A percentile compares a stretch with the other conserved stretches of the same genome.
These are phyloP conservation scores for Diaporthe helianthi DNA, from an alignment of 2,329 filamentous ascomycete genomes.

Conservation along the genomic window DNA sequence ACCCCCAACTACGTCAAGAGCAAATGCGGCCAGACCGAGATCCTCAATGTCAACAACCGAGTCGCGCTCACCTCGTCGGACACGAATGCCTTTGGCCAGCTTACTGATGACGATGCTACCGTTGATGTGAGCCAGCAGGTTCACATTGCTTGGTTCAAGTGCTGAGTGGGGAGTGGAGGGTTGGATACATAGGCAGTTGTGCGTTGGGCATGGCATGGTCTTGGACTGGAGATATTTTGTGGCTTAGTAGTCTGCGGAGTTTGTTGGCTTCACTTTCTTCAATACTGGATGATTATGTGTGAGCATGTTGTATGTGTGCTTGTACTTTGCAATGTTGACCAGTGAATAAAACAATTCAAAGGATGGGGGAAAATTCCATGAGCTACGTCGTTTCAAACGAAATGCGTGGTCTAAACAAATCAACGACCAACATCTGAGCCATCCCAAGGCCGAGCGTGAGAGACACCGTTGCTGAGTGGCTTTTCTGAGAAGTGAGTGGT, in stretches of 20 bases:
- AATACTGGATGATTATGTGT: neutral
- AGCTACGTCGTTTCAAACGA: too few relatives aligned
- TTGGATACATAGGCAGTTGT: too few relatives aligned
- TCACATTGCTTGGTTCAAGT: constrained; percentile 47
- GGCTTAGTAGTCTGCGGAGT: neutral
- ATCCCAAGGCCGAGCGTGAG: too few relatives aligned
- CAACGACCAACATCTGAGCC: too few relatives aligned
- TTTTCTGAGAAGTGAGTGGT: too few relatives aligned
- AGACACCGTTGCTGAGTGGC: too few relatives aligned
- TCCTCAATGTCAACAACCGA: constrained; percentile 57
- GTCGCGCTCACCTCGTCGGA: constrained; percentile 50
- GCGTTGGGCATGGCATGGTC: neutral
- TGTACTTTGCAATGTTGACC: neutral
- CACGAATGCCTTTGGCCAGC: constrained; percentile 46
- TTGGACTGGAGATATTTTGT: too few relatives aligned
- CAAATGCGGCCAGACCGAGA: constrained; percentile 52
- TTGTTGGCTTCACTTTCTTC: neutral
- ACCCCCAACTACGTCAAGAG: constrained; percentile 54
- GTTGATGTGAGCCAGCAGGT: constrained; percentile 53
- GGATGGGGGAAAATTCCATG: too few relatives aligned
- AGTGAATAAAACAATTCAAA: neutral
- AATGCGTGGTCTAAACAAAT: too few relatives aligned
- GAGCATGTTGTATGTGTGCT: neutral
- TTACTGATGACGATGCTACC: constrained; percentile 54
- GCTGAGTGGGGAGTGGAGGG: constrained; percentile 24